Conservation (phyloP, 495 filamentous ascomycete species). For the Penicillium egyptiacum region DNA sequence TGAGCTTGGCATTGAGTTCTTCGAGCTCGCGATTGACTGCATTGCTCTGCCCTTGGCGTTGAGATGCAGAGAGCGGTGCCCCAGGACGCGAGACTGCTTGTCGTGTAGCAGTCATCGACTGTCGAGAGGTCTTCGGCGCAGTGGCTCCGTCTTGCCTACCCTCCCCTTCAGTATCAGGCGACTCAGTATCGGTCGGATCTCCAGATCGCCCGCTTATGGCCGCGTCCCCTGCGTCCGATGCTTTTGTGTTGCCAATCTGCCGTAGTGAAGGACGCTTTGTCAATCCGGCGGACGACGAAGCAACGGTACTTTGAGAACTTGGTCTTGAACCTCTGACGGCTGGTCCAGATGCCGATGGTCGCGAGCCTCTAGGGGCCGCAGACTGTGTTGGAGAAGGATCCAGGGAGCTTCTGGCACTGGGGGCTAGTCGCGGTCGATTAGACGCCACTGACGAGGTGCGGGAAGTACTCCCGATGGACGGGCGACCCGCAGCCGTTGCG, state of each 20-base stretch:
- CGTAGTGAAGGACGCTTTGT: slow-evolving; percentile 45
- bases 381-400: slow-evolving; percentile 55
- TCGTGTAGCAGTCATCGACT: slow-evolving; percentile 29
- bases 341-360: slow-evolving; percentile 42
- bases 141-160: slow-evolving; percentile 20
- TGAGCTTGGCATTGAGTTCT: slow-evolving; percentile 75
- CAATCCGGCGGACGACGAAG: slow-evolving; percentile 25
- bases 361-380: slow-evolving; percentile 32
- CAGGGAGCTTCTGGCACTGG: slow-evolving; percentile 62
- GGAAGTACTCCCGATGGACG: slow-evolving; percentile 52
- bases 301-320: slow-evolving; percentile 29
- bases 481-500: slow-evolving; percentile 51
- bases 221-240: slow-evolving; percentile 32
- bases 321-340: slow-evolving; percentile 37
- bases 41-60: slow-evolving; percentile 32
- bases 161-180: slow-evolving; percentile 28
- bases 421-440: slow-evolving; percentile 53
- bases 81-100: slow-evolving; percentile 25
- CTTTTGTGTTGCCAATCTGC: slow-evolving; percentile 29
- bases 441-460: slow-evolving; percentile 42
- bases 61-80: slow-evolving; percentile 29
- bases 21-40: slow-evolving; percentile 67
- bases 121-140: slow-evolving; percentile 34
- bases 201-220: slow-evolving; percentile 34
- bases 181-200: slow-evolving; percentile 31